phyloP scores from a whole-genome alignment of 345 rosid genomes.

The Viola odorata region DNA sequence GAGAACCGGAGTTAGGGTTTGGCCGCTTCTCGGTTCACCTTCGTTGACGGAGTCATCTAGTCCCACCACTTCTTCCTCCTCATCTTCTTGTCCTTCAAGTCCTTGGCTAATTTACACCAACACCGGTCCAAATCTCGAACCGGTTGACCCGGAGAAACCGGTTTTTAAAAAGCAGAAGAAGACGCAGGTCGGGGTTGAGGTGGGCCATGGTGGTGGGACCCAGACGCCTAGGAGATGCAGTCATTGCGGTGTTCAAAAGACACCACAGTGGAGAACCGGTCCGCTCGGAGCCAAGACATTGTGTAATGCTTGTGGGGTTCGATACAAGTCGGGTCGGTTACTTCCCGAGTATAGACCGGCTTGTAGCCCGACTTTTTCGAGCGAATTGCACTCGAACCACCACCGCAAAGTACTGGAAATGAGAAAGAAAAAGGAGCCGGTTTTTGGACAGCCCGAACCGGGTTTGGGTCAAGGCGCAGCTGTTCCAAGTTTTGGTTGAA shows the following conservation, averaged over 20 bases:
- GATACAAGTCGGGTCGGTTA: constrained; percentile 86
- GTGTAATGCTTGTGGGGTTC: constrained; percentile 91
- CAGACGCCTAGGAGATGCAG: constrained; percentile 56
- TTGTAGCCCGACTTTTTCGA: constrained; percentile 82
- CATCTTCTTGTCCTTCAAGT: constrained; percentile 28
- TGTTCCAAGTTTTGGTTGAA: constrained; percentile 54
- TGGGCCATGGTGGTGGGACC: constrained; percentile 1
- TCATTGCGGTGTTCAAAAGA: constrained; percentile 89
- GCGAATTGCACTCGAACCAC: constrained; percentile 72
- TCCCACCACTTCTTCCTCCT: constrained; percentile 33
- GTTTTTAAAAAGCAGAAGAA: constrained; percentile 36
- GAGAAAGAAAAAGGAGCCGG: constrained; percentile 49
- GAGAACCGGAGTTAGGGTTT: constrained; percentile 45
- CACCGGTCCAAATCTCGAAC: constrained; percentile 17
- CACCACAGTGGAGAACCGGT: constrained; percentile 95
- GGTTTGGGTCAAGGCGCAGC: constrained; percentile 20
- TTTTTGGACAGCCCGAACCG: constrained; percentile 23
- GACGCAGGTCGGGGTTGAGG: constrained; percentile 14
- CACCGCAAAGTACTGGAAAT: constrained; percentile 87
- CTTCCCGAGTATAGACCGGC: constrained; percentile 91
- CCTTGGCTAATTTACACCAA: constrained; percentile 21
- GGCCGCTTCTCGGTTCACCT: constrained; percentile 55
- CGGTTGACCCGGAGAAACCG: constrained; percentile 21
- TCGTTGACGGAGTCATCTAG: constrained; percentile 44
- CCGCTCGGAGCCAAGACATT: constrained; percentile 83